Conservation (phyloP, 805 yeast species). For the Cephaloascus fragrans region DNA sequence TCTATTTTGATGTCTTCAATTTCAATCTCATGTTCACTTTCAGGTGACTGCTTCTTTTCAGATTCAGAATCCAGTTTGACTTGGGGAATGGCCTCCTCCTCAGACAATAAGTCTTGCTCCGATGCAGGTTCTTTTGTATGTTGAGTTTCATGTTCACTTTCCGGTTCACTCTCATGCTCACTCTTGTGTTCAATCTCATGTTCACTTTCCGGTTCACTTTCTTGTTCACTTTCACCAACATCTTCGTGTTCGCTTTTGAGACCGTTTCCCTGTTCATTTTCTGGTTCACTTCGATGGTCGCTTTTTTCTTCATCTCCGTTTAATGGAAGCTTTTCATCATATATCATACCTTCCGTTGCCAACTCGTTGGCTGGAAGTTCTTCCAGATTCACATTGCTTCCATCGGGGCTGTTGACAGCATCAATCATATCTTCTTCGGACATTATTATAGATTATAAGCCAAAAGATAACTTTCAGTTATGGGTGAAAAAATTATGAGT, state of each 20-base stretch:
- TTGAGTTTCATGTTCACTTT: constrained; percentile 4
- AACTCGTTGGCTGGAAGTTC: too few relatives aligned
- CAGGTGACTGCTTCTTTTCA: constrained; percentile 3
- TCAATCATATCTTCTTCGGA: too few relatives aligned
- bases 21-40: constrained; percentile 6
- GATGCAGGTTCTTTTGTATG: constrained; percentile 1
- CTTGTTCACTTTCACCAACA: not conserved
- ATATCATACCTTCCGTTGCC: too few relatives aligned
- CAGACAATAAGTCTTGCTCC: constrained; percentile 5
- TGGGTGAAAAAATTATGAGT: too few relatives aligned
- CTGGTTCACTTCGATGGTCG: too few relatives aligned
- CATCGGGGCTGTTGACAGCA: too few relatives aligned
- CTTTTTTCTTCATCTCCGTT: too few relatives aligned
- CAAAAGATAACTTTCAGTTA: too few relatives aligned
- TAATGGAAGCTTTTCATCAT: too few relatives aligned
- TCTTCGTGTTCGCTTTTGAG: not conserved
- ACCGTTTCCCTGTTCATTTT: too few relatives aligned
- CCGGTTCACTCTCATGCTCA: constrained; percentile 2
- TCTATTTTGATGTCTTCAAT: constrained; percentile 1
- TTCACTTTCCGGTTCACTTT: not conserved
- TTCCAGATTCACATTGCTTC: too few relatives aligned
- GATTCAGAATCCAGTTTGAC: constrained; percentile 1
- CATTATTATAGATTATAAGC: too few relatives aligned
- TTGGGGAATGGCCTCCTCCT: constrained; percentile 1
- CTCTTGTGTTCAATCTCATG: not conserved